Percentiles rank a stretch among this genome's conserved stretches.
Evolutionary conservation across 176 grass and related monocot genomes (phyloP).

Genomic region (Hsuehochloa calcarea): DNA sequence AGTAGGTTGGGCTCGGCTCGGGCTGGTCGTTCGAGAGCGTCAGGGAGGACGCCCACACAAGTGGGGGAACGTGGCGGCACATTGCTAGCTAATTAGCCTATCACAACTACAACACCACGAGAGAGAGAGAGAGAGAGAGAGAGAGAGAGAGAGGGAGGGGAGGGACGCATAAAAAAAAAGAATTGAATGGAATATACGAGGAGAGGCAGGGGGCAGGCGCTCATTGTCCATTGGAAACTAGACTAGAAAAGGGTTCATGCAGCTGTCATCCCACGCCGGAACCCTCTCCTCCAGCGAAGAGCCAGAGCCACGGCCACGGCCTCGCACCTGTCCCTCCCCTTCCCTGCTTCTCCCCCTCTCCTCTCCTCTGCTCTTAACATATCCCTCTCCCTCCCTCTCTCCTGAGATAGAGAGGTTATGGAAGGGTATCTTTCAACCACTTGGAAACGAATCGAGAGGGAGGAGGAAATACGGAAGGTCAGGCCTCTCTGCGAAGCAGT

Average conservation of each 20-base stretch:
- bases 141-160: not conserved
- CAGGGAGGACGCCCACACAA: conserved; percentile 30
- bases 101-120: no score
- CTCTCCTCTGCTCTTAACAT: not conserved
- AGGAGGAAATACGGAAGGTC: not conserved
- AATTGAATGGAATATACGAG: conserved; percentile 11
- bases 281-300: conserved; percentile 46
- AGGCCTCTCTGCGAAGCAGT: not conserved
- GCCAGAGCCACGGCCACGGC: not conserved
- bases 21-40: conserved; percentile 36
- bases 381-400: conserved; percentile 8
- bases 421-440: not conserved
- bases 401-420: conserved; percentile 28
- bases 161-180: not conserved
- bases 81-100: not conserved
- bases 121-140: not conserved
- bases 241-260: conserved; percentile 51
- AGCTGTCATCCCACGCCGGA: conserved; percentile 71
- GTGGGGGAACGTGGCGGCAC: conserved; percentile 4
- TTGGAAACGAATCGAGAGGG: conserved; percentile 6
- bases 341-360: not conserved
- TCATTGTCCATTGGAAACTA: conserved; percentile 23
- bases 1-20: not conserved
- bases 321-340: conserved; percentile 14
- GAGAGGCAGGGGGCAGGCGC: not conserved